Conservation (phyloP, 2,329 filamentous ascomycete species). For the Aureobasidium uvarum region DNA sequence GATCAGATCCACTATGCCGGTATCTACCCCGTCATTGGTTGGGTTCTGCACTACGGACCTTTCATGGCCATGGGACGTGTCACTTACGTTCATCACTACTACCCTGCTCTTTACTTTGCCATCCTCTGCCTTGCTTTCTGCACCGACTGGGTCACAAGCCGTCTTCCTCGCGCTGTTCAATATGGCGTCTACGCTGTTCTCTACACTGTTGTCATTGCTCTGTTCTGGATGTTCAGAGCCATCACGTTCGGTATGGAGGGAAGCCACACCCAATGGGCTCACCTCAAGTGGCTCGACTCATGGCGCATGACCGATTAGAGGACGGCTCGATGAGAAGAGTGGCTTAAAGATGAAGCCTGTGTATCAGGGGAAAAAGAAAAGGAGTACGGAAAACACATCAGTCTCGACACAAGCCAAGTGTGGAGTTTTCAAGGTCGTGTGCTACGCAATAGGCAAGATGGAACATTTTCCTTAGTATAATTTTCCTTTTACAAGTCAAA, state of each 20-base stretch:
- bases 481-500: constrained; percentile 20
- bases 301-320: constrained; percentile 74
- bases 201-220: constrained; percentile 70
- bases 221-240: constrained; percentile 88
- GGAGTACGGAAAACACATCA: constrained; percentile 2
- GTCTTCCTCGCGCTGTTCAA: constrained; percentile 62
- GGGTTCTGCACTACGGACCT: constrained; percentile 94
- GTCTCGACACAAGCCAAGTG: background rate
- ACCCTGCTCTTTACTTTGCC: constrained; percentile 95
- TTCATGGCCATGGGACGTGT: constrained; percentile 98
- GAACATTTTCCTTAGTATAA: constrained; percentile 24
- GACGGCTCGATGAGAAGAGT: background rate
- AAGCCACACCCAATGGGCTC: constrained; percentile 74
- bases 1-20: constrained; percentile 94
- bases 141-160: constrained; percentile 75
- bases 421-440: background rate
- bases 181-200: constrained; percentile 69
- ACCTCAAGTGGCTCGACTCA: constrained; percentile 88
- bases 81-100: constrained; percentile 99
- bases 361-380: background rate
- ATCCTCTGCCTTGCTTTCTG: constrained; percentile 88
- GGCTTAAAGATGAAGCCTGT: background rate
- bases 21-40: constrained; percentile 86
- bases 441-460: background rate
- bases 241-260: constrained; percentile 97